phyloP scores from a whole-genome alignment of 2,329 filamentous ascomycete species.

The Nemania sp. region DNA sequence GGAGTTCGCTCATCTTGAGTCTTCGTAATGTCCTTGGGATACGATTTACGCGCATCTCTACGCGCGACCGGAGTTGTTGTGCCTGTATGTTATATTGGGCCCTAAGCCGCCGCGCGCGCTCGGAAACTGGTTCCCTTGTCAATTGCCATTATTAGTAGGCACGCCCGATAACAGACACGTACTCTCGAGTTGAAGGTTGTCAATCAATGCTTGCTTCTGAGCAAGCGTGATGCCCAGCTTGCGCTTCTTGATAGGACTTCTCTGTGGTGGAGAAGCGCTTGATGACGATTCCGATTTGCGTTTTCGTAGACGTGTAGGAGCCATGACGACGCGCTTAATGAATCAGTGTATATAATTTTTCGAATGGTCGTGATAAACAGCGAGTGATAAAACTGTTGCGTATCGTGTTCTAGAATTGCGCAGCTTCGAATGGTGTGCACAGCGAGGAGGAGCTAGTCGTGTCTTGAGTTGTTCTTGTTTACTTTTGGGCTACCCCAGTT shows the following conservation, averaged over 20 bases:
- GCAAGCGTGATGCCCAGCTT: slow-evolving; percentile 71
- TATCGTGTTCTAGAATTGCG: slow-evolving; percentile 19
- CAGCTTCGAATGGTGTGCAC: slow-evolving; percentile 17
- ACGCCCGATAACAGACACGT: slow-evolving; percentile 51
- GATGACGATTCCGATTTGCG: slow-evolving; percentile 57
- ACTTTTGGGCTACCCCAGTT: slow-evolving; percentile 37
- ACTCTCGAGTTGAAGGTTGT: slow-evolving; percentile 92
- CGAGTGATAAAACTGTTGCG: slow-evolving; percentile 11
- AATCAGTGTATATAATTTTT: slow-evolving; percentile 15
- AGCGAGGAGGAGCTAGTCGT: slow-evolving; percentile 23
- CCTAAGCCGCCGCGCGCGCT: slow-evolving; percentile 78
- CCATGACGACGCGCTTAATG: slow-evolving; percentile 39
- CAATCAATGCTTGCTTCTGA: slow-evolving; percentile 88
- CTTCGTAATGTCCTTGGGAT: slow-evolving; percentile 85
- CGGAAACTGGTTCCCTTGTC: slow-evolving; percentile 48
- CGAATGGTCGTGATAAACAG: slow-evolving; percentile 22
- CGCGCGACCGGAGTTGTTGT: slow-evolving; percentile 83
- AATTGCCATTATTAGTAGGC: slow-evolving; percentile 19
- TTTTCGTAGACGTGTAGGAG: slow-evolving; percentile 52
- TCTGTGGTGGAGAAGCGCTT: slow-evolving; percentile 53
- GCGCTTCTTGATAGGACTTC: slow-evolving; percentile 73
- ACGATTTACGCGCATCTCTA: slow-evolving; percentile 93
- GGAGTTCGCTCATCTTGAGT: slow-evolving; percentile 83
- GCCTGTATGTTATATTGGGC: slow-evolving; percentile 91
- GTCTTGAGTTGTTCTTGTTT: slow-evolving; percentile 39